Conservation (phyloP, 495 filamentous ascomycete genomes). For the Trichoderma virens region DNA sequence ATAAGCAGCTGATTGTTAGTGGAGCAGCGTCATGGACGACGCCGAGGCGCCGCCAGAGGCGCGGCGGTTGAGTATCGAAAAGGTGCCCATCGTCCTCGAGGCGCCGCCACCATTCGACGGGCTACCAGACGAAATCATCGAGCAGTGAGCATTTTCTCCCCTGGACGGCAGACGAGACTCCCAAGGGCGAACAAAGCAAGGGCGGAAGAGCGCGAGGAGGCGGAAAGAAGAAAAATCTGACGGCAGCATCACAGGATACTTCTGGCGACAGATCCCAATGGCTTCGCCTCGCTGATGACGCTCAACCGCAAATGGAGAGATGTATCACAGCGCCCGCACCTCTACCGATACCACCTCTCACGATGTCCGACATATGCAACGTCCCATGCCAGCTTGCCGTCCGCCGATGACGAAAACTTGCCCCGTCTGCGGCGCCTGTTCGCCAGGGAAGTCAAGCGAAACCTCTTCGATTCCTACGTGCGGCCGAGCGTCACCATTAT, state of each 20-base stretch:
- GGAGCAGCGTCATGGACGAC: constrained; percentile 6
- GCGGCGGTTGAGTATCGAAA: constrained; percentile 4
- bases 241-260: constrained; percentile 52
- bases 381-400: constrained; percentile 37
- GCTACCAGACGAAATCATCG: constrained; percentile 43
- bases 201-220: constrained; percentile 3
- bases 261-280: constrained; percentile 62
- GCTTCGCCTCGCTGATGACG: constrained; percentile 76
- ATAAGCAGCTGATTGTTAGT: neutral
- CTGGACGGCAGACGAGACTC: neutral
- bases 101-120: constrained; percentile 24
- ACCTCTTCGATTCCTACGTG: constrained; percentile 72
- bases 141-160: constrained; percentile 32
- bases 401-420: constrained; percentile 45
- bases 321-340: constrained; percentile 59
- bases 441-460: constrained; percentile 61
- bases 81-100: neutral
- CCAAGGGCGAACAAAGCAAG: no score
- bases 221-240: neutral
- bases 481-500: constrained; percentile 62
- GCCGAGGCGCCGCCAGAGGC: constrained; percentile 3
- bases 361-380: constrained; percentile 60
- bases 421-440: constrained; percentile 59
- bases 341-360: constrained; percentile 72
- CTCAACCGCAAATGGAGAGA: constrained; percentile 70